Percentiles rank a stretch among this genome's conserved stretches.
phyloP scores from a whole-genome alignment of 1,139 yeast genomes.

The Fermentozyma sake region DNA sequence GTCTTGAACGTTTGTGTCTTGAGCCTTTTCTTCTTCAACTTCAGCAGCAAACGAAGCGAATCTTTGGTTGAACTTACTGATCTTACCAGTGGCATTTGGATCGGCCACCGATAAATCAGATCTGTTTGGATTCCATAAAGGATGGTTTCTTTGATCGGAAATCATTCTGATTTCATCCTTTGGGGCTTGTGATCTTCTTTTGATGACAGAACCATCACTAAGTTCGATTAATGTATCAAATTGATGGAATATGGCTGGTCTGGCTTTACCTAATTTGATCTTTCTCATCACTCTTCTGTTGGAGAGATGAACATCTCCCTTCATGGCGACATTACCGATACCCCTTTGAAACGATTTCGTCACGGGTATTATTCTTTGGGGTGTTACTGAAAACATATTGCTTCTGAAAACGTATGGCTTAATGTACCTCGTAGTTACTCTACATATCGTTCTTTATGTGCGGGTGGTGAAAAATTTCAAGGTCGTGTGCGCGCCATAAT shows the following conservation, averaged over 20 bases:
- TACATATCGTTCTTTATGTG: too few species aligned
- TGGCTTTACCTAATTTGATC: constrained; percentile 68
- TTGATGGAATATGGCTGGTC: constrained; percentile 90
- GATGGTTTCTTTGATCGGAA: constrained; percentile 81
- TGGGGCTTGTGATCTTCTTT: constrained; percentile 83
- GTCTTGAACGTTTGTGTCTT: constrained; percentile 7
- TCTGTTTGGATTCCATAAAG: constrained; percentile 85
- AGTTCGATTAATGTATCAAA: constrained; percentile 84
- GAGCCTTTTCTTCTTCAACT: constrained; percentile 10
- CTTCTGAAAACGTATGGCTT: too few species aligned
- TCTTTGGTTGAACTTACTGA: constrained; percentile 79
- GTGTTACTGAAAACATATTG: too few species aligned
- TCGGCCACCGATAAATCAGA: constrained; percentile 72
- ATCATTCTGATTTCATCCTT: constrained; percentile 82
- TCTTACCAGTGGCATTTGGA: constrained; percentile 78
- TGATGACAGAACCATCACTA: constrained; percentile 87
- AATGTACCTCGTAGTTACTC: too few species aligned
- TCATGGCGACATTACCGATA: constrained; percentile 20
- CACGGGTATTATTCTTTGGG: constrained; percentile 1
- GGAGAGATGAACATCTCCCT: constrained; percentile 32
- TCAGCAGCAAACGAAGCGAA: constrained; percentile 48
- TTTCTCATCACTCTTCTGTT: constrained; percentile 52
- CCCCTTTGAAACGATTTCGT: constrained; percentile 16
- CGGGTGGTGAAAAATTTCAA: too few species aligned
- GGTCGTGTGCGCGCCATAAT: constrained; percentile 4